phyloP scores from a whole-genome alignment of 2,329 filamentous ascomycete species.

The Talaromyces albobiverticillius region DNA sequence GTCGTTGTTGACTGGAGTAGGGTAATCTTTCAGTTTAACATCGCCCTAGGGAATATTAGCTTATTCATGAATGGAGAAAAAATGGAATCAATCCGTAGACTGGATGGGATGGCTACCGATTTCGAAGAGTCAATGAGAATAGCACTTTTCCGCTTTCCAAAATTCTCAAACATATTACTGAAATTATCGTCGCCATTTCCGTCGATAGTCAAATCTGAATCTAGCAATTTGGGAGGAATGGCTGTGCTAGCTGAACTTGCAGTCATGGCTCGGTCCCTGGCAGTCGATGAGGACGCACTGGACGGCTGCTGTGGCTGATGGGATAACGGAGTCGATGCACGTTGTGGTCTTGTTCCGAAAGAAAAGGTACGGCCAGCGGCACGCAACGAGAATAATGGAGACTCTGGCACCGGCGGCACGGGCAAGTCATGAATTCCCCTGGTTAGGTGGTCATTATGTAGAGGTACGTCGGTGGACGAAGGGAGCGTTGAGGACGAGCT shows the following conservation, averaged over 20 bases:
- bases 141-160: slow-evolving; percentile 36
- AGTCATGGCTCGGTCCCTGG: slow-evolving; percentile 49
- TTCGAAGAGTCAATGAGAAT: slow-evolving; percentile 24
- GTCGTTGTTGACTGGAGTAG: slow-evolving; percentile 21
- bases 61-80: neutral
- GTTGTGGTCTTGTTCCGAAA: slow-evolving; percentile 43
- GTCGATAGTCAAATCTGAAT: slow-evolving; percentile 42
- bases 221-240: slow-evolving; percentile 50
- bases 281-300: slow-evolving; percentile 17
- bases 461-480: slow-evolving; percentile 50
- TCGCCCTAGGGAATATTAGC: slow-evolving; percentile 12
- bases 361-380: slow-evolving; percentile 54
- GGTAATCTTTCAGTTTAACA: slow-evolving; percentile 21
- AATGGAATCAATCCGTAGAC: too few relatives aligned
- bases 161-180: slow-evolving; percentile 51
- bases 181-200: slow-evolving; percentile 46
- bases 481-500: slow-evolving; percentile 57
- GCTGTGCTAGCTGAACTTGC: slow-evolving; percentile 51
- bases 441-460: slow-evolving; percentile 34
- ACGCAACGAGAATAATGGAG: slow-evolving; percentile 37
- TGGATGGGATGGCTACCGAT: slow-evolving; percentile 6
- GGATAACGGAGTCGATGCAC: slow-evolving; percentile 21
- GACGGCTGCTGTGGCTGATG: slow-evolving; percentile 20
- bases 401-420: slow-evolving; percentile 38
- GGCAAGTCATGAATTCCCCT: slow-evolving; percentile 42